These are phyloP conservation scores for Aureobasidium namibiae DNA, from an alignment of 2,329 filamentous ascomycete genomes.

Conservation along the genomic window DNA sequence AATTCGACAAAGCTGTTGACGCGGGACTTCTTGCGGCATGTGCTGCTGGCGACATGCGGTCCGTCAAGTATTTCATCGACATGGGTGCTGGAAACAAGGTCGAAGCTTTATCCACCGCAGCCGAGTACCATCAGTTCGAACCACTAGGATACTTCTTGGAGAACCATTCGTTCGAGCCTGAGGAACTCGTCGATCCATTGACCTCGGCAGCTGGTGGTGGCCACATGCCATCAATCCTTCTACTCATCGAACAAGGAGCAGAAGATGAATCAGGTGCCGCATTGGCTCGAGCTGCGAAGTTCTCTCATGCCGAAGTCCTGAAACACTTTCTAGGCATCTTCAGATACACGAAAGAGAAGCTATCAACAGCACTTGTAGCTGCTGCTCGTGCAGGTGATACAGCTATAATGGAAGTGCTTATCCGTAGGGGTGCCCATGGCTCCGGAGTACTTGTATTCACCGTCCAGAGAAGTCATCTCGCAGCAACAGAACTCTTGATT, in stretches of 20 bases:
- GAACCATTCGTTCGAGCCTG: neutral
- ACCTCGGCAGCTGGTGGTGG: neutral
- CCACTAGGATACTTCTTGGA: conserved; percentile 2
- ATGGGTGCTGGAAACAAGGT: conserved; percentile 1
- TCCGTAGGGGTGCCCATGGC: neutral
- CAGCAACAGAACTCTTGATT: conserved; percentile 1
- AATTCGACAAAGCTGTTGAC: conserved; percentile 4
- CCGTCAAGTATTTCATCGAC: neutral
- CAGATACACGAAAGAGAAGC: neutral
- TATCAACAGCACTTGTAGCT: neutral
- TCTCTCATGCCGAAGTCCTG: neutral
- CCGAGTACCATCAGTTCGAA: conserved; percentile 7
- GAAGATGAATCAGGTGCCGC: conserved; percentile 1
- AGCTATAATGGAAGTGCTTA: neutral
- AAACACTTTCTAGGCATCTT: neutral
- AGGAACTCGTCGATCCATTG: neutral
- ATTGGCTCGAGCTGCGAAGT: conserved; percentile 6
- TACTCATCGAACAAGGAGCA: conserved; percentile 1
- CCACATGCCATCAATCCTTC: neutral
- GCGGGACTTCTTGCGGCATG: neutral
- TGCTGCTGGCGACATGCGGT: conserved; percentile 6
- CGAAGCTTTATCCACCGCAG: conserved; percentile 1
- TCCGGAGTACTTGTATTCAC: neutral
- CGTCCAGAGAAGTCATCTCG: neutral
- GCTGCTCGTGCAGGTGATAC: conserved; percentile 2